Evolutionary conservation across 257 asterid genomes (phyloP).

Genomic region (Solanum verrucosum): DNA sequence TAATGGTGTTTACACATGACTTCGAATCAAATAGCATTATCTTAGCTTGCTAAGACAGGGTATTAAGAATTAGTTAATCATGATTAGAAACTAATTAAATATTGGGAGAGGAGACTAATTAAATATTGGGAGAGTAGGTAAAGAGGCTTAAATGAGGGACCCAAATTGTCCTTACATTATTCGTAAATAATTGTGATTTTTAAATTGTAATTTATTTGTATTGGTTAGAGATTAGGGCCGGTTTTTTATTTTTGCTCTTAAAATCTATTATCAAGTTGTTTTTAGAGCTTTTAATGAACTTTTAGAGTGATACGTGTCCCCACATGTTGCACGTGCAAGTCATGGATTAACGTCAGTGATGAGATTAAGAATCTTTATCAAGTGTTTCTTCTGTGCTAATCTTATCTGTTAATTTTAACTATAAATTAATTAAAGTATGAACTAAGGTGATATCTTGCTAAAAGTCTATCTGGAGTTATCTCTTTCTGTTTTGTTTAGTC

Average conservation of each 20-base stretch:
- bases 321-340: slow-evolving; percentile 34
- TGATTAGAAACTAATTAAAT: neutral
- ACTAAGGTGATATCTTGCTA: neutral
- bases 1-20: slow-evolving; percentile 32
- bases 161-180: neutral
- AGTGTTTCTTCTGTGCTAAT: slow-evolving; percentile 8
- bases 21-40: slow-evolving; percentile 4
- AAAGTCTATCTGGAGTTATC: neutral
- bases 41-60: slow-evolving; percentile 4
- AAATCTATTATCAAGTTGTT: neutral
- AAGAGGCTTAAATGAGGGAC: slow-evolving; percentile 1
- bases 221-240: neutral
- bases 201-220: neutral
- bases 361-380: neutral
- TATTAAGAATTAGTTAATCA: neutral
- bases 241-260: neutral
- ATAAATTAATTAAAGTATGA: neutral
- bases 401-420: slow-evolving; percentile 23
- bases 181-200: neutral
- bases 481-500: neutral
- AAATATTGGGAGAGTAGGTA: slow-evolving; percentile 5
- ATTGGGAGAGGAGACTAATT: neutral
- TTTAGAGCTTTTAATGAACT: neutral
- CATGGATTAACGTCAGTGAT: slow-evolving; percentile 27
- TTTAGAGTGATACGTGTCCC: neutral